A percentile compares a stretch with the other conserved stretches of the same genome.
Conservation (phyloP, 2,329 filamentous ascomycete genomes). For the Aspergillus vadensis region DNA sequence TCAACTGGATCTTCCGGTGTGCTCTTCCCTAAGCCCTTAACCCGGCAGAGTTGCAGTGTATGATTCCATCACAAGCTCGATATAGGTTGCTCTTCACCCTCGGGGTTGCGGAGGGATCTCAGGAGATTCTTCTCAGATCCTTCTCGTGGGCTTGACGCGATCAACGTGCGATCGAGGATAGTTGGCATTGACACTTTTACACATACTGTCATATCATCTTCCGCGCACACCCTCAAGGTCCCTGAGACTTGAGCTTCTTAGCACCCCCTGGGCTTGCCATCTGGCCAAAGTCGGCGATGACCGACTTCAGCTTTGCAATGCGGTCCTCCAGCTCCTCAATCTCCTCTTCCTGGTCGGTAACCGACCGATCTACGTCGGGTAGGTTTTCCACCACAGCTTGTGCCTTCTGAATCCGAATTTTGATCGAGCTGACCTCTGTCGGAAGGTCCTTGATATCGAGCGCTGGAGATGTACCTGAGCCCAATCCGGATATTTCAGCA, state of each 20-base stretch:
- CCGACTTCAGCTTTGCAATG: conserved; percentile 41
- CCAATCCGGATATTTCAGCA: conserved; percentile 28
- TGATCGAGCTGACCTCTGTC: conserved; percentile 74
- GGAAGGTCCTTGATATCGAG: conserved; percentile 75
- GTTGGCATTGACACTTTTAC: not conserved
- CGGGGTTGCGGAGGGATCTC: not conserved
- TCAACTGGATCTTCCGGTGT: not conserved
- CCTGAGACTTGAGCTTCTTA: conserved; percentile 7
- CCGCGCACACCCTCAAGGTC: not conserved
- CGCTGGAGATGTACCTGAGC: conserved; percentile 42
- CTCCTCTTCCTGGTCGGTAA: conserved; percentile 48
- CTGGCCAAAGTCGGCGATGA: conserved; percentile 45
- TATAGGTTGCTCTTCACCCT: not conserved
- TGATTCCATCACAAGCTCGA: not conserved
- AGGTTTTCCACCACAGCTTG: conserved; percentile 52
- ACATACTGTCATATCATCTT: not conserved
- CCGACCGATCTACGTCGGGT: conserved; percentile 47
- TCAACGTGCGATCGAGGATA: not conserved
- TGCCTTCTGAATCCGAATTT: conserved; percentile 80
- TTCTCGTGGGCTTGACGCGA: not conserved
- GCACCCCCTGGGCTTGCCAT: conserved; percentile 26
- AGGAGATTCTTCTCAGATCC: not conserved
- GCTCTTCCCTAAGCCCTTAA: not conserved
- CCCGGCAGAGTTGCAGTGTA: not conserved
- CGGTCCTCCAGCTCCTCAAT: conserved; percentile 45